Base-by-base conservation (phyloP, 1,284 basidiomycete species). In the Ceratobasidium sp. region DNA sequence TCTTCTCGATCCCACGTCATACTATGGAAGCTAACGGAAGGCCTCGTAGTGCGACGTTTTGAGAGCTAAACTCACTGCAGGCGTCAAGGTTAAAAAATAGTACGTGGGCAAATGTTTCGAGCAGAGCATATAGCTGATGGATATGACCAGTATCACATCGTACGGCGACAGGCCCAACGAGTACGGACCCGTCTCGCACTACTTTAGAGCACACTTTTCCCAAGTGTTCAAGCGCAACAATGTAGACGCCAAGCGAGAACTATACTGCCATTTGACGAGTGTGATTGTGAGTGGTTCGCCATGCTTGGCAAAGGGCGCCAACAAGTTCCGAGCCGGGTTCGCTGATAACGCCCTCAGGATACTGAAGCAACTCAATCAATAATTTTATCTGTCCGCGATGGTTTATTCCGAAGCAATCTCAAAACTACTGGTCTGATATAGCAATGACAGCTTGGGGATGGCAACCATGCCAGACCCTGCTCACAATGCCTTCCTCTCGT, bases 131-230 rank as follows among this genome's bases (percentile, higher is more conserved):
- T 27, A 34, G n/a, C n/a, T n/a, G n/a, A n/a, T n/a, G n/a, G n/a
- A n/a, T n/a, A n/a, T n/a, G n/a, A n/a, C 25, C 75, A 92, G 90
- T 77, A 91, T 92, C 77, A 90, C 88, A 45, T 91, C 90, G 65
- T 92, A 89, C 75, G 90, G 88, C 6, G 84, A 90, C 72, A 80
- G 91, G 65, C 83, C 87, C 53, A 92, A 92, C 74, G 85, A 82
- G 62, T 91, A 82, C 76, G 85, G 87, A 72, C 85, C 85, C 49
- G 90, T 88, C 17, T 84, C 89, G 55, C 85, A 88, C 70, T 92
- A 92, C 76, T 92, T 92, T 80, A 85, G 87, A 40, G 85, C 88
- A 29, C 91, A 92, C 43, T 71, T 71, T 54, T 64, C 53, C 35
- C 70, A 71, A 42, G 70, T 71, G 31, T 68, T 69, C 53, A 65